These are phyloP conservation scores for Acacia melanoxylon DNA, from an alignment of 306 rosid species.

Conservation along the genomic window DNA sequence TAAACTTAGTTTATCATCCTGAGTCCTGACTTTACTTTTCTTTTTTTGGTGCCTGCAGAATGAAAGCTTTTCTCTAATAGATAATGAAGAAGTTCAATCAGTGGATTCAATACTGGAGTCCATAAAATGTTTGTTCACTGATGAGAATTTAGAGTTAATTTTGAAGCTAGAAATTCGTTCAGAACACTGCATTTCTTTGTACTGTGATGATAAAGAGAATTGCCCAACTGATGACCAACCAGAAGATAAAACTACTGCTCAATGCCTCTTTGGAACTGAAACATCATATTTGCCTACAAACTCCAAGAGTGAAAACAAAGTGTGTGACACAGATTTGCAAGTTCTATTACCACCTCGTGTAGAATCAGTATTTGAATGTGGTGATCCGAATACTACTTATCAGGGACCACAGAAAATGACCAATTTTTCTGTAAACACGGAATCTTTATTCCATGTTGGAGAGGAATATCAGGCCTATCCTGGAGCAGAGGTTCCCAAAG, in stretches of 20 bases:
- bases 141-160: constrained; percentile 35
- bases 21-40: constrained; percentile 5
- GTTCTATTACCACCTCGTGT: constrained; percentile 31
- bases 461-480: constrained; percentile 21
- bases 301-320: constrained; percentile 14
- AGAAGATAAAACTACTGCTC: background rate
- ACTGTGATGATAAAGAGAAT: constrained; percentile 39
- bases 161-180: constrained; percentile 39
- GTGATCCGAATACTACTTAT: background rate
- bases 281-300: constrained; percentile 23
- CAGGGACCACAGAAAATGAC: background rate
- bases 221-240: constrained; percentile 24
- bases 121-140: constrained; percentile 23
- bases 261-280: constrained; percentile 28
- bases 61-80: constrained; percentile 27
- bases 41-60: constrained; percentile 29
- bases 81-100: constrained; percentile 33
- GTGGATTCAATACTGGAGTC: constrained; percentile 36
- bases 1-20: background rate
- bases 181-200: constrained; percentile 28
- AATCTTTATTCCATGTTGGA: background rate
- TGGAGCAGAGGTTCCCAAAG: constrained; percentile 29
- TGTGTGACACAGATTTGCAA: background rate
- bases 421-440: background rate
- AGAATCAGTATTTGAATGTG: constrained; percentile 31